phyloP scores from a whole-genome alignment of 768 basidiomycete species.

The Hericium erinaceus region DNA sequence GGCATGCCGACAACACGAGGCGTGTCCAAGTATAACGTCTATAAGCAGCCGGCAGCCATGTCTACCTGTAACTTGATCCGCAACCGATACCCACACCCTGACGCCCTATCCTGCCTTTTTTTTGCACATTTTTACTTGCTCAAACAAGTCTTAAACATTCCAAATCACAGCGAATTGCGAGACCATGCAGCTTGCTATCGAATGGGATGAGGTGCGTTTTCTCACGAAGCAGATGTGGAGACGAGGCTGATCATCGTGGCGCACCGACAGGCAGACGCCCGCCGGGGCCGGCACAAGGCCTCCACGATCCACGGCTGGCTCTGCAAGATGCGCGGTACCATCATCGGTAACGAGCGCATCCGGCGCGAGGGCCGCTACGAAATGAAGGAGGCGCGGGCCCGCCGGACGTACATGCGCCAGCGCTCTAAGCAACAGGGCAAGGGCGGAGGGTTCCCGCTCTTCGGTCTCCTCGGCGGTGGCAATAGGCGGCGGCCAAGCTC shows the following conservation, averaged over 20 bases:
- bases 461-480: neutral
- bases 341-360: conserved; percentile 9
- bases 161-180: neutral
- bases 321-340: conserved; percentile 14
- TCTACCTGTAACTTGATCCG: neutral
- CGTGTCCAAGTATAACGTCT: neutral
- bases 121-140: neutral
- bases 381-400: conserved; percentile 12
- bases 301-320: conserved; percentile 17
- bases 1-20: neutral
- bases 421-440: neutral
- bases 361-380: conserved; percentile 12
- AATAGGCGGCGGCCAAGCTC: neutral
- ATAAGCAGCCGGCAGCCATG: neutral
- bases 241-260: neutral
- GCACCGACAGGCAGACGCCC: conserved; percentile 4
- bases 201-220: conserved; percentile 12
- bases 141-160: neutral
- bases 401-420: neutral
- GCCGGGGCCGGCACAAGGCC: conserved; percentile 1
- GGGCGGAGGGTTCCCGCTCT: conserved; percentile 4
- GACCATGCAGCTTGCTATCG: conserved; percentile 7
- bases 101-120: neutral
- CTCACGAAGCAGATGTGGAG: neutral
- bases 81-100: neutral